Base-by-base conservation (phyloP, 2,329 filamentous ascomycete species). In the Scytalidium lignicola region DNA sequence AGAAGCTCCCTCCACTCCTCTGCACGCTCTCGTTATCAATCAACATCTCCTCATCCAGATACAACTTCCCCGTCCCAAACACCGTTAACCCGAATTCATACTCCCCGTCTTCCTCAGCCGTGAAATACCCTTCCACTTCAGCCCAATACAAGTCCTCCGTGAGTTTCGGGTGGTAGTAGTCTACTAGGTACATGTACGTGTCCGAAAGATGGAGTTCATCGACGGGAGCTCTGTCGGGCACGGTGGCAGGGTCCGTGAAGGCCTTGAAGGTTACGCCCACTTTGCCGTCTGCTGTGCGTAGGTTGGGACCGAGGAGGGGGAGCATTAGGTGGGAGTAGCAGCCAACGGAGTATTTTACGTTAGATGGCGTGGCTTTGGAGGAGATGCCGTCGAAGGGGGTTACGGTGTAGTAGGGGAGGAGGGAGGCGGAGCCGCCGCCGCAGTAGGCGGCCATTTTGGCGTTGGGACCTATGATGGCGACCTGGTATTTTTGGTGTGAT, bases 361-460 rank as follows among this genome's bases (percentile, higher is more conserved):
- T 47, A n/a, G 32, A 41, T 0, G 62, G 63, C 3, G 57, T 58
- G 1, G 76, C 65, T 60, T 78, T 77, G 26, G 70, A 70, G 26
- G 73, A 74, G 58, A 90, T 86, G 12, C 85, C 85, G 48, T 86
- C 82, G 18, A 84, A 80, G 2, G 86, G 86, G 0, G 82, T 88
- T 20, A 88, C 74, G 41, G 84, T 83, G 51, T 83, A 82, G 68
- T 86, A 86, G 2, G 76, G 70, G 6, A 66, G 64, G 29, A 81
- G 64, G 1, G 78, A 74, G 1, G 83, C 83, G 3, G 80, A 84
- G 19, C 83, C 83, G 51, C 83, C 83, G 21, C 83, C 83, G 58
- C 82, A 76, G 54, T 76, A 78, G 1, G 73, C 75, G 0, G 75
- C 70, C 18, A 73, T 62, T 60, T 76, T 79, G 18, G 77, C 75